Base-by-base conservation (phyloP, 805 yeast genomes). In the Sugiyamaella marilandica region DNA sequence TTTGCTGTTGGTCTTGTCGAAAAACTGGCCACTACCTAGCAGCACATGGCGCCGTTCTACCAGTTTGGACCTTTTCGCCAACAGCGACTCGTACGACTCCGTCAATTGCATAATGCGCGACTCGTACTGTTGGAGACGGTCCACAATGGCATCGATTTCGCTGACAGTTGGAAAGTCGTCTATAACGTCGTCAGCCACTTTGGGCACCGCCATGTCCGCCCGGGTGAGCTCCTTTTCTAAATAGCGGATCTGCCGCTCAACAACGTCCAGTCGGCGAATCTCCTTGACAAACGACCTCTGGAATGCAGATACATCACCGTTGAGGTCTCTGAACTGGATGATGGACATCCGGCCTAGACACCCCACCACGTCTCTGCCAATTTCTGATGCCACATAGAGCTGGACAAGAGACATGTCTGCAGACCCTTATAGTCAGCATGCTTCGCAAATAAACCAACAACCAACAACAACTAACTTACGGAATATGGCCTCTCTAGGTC, bases 371-470 rank as follows among this genome's bases (percentile, higher is more conserved):
- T 89, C 95, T 56, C 98, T 79, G 7, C 96, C 81, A 29, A 85
- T 82, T 70, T 94, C 99, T 21, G 86, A 80, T 1, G 98, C 91
- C 49, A 94, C 81, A 68, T 89, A 92, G 61, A 94, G 75, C 73
- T 94, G 97, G 43, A 92, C 85, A 61, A 91, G 80, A 50, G 95
- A 82, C 98, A 94, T 95, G 64, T 89, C 96, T 83, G 98, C 98
- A 49, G 98, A 91, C 76, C 97, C 75, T 72, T 13, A 4, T 32
- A 21, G 47, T 45, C 32, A 45, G 47, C 31, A 31, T 9, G 13
- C 21, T 34, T 8, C 8, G 8, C 18, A 34, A n/a, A 34, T 16
- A 34, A 4, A 39, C 26, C 16, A 2, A 3, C 31, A 7, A n/a
- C n/a, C n/a, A n/a, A n/a, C n/a, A n/a, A n/a, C n/a, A 31, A 21